Percentiles rank a stretch among this genome's conserved stretches.
These are phyloP conservation scores for Lactarius sanguifluus DNA, from an alignment of 768 basidiomycete genomes.

Conservation along the genomic window DNA sequence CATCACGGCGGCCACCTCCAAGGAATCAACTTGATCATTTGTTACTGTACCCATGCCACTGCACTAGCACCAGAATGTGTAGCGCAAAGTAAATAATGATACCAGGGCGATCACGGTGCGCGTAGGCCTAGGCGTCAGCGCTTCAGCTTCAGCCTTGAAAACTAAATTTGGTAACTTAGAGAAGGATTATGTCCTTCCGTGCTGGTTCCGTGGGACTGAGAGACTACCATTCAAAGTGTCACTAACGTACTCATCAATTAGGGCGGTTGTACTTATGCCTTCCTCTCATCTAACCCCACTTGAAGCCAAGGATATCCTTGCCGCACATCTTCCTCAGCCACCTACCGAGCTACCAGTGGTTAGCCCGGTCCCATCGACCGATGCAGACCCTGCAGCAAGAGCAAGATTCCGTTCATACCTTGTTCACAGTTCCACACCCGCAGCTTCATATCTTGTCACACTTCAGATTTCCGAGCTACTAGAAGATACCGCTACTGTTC, in stretches of 20 bases:
- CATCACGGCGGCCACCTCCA: neutral
- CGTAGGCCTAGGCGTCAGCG: neutral
- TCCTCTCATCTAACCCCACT: conserved; percentile 16
- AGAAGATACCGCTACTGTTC: neutral
- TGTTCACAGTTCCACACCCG: neutral
- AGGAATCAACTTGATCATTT: neutral
- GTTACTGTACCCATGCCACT: neutral
- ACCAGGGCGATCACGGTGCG: neutral
- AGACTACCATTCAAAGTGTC: neutral
- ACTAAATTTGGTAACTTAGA: neutral
- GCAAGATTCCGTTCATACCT: conserved; percentile 15
- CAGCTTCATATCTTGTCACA: conserved; percentile 17
- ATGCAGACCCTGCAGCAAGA: conserved; percentile 15
- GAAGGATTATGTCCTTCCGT: neutral
- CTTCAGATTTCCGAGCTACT: conserved; percentile 17
- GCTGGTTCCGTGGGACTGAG: neutral
- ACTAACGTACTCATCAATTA: neutral
- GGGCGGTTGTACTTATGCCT: neutral
- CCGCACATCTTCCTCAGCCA: conserved; percentile 19
- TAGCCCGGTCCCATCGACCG: conserved; percentile 11
- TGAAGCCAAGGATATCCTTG: conserved; percentile 13
- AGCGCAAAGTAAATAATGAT: neutral
- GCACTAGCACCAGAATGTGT: neutral
- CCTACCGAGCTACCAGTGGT: conserved; percentile 15
- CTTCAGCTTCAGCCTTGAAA: neutral